phyloP scores from a whole-genome alignment of 1,284 basidiomycete genomes.

The Mycena citricolor region DNA sequence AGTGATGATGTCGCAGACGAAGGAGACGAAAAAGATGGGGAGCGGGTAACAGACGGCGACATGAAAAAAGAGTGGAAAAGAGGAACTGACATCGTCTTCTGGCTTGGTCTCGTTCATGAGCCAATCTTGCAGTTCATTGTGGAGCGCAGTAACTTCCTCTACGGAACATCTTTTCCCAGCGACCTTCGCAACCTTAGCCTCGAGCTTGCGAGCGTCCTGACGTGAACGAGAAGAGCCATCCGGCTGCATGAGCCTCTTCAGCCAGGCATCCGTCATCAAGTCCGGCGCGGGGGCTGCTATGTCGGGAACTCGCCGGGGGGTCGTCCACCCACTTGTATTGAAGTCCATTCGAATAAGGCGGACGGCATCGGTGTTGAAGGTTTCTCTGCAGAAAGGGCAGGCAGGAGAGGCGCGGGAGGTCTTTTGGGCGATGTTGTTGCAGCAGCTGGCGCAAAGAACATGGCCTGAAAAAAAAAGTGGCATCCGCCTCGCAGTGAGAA shows the following conservation, averaged over 20 bases:
- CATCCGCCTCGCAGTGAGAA: too few species aligned
- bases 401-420: constrained; percentile 62
- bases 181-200: constrained; percentile 73
- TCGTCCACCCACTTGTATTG: constrained; percentile 59
- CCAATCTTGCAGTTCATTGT: constrained; percentile 74
- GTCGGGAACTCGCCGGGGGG: constrained; percentile 54
- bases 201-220: constrained; percentile 63
- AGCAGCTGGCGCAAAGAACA: constrained; percentile 72
- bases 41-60: too few species aligned
- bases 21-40: constrained; percentile 21
- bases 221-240: constrained; percentile 44
- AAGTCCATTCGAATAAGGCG: constrained; percentile 79
- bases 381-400: constrained; percentile 80
- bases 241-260: constrained; percentile 33
- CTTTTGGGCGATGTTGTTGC: constrained; percentile 77
- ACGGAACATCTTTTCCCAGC: constrained; percentile 83
- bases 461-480: constrained; percentile 51
- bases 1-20: constrained; percentile 11
- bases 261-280: constrained; percentile 22
- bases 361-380: constrained; percentile 59
- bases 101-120: constrained; percentile 54
- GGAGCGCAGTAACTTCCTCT: constrained; percentile 72
- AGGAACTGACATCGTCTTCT: constrained; percentile 55
- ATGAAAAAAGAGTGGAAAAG: constrained; percentile 16
- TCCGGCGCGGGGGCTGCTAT: constrained; percentile 44